phyloP scores from a whole-genome alignment of 257 asterid genomes.

The Nicotiana undulata region DNA sequence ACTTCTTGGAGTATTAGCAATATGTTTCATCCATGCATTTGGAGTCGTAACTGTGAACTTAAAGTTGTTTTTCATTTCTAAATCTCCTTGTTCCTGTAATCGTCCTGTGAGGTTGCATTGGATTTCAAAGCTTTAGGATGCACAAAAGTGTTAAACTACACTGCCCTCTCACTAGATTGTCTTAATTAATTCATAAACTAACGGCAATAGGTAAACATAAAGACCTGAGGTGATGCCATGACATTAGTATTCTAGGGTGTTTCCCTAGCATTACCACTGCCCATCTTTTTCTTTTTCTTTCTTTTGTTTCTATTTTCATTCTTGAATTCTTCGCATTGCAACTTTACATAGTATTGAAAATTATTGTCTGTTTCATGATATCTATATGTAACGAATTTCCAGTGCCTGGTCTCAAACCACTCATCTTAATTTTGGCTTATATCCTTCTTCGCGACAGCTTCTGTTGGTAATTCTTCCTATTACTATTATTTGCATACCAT shows the following conservation, averaged over 20 bases:
- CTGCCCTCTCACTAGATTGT: background rate
- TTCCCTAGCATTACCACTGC: too few species aligned
- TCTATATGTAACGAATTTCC: background rate
- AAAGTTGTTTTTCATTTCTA: too few species aligned
- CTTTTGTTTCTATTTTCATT: too few species aligned
- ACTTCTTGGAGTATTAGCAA: background rate
- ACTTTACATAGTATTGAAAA: background rate
- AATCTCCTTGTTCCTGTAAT: too few species aligned
- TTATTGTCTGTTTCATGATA: background rate
- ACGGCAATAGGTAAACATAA: background rate
- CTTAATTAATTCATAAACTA: background rate
- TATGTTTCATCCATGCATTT: too few species aligned
- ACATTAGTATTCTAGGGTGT: background rate
- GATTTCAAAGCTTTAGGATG: too few species aligned
- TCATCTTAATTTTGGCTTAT: background rate
- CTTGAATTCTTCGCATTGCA: background rate
- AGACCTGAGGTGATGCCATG: background rate
- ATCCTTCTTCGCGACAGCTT: background rate
- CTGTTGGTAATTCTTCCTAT: background rate
- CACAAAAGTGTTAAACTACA: background rate
- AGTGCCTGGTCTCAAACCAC: background rate
- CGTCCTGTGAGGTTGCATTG: too few species aligned
- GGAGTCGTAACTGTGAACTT: too few species aligned
- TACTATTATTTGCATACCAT: background rate
- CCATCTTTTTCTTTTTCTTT: too few species aligned